Evolutionary conservation across 1,284 basidiomycete species (phyloP), one percentile per base, ranked within the genome.

Genomic region (Trametes polyzona): DNA sequence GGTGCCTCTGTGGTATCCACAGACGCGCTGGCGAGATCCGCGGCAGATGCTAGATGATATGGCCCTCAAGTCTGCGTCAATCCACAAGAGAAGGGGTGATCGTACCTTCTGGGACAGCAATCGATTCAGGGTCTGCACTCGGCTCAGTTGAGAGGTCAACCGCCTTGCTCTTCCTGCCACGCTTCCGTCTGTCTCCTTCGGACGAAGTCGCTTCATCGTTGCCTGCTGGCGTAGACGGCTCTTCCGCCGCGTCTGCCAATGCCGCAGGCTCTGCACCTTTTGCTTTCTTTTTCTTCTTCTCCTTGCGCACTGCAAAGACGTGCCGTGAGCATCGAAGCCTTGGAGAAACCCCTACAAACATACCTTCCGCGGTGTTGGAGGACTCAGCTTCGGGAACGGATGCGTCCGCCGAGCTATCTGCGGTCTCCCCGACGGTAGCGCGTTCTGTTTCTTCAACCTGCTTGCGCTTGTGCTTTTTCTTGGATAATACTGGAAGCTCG

Each of bases 401-500:
- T 10, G 29, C 5, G 6, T 33, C 39, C 9, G 39, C 39, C 4
- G 12, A 3, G 14, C 10, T 35, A 37, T 37, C 33, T 6, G 8
- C 23, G n/a, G 23, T 7, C 16, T 2, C n/a, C n/a, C n/a, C n/a
- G n/a, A n/a, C n/a, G n/a, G n/a, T n/a, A n/a, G n/a, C n/a, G n/a
- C n/a, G n/a, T n/a, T n/a, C n/a, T n/a, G n/a, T n/a, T n/a, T n/a
- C 16, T 27, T 36, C 23, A 27, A 9, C 12, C 12, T 43, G 55
- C 10, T 42, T 51, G 1, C 27, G 27, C 36, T 49, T 57, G 10
- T 46, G 61, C 41, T 57, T 62, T 33, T 49, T 51, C 43, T 43
- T 55, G 2, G 46, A 40, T 19, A 8, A 29, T 26, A 52, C 51
- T 17, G 21, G 39, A 4, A 30, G 21, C 11, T 24, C 12, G 1